A percentile compares a stretch with the other conserved stretches of the same genome.
Conservation (phyloP, 495 filamentous ascomycete genomes). For the Evernia prunastri region DNA sequence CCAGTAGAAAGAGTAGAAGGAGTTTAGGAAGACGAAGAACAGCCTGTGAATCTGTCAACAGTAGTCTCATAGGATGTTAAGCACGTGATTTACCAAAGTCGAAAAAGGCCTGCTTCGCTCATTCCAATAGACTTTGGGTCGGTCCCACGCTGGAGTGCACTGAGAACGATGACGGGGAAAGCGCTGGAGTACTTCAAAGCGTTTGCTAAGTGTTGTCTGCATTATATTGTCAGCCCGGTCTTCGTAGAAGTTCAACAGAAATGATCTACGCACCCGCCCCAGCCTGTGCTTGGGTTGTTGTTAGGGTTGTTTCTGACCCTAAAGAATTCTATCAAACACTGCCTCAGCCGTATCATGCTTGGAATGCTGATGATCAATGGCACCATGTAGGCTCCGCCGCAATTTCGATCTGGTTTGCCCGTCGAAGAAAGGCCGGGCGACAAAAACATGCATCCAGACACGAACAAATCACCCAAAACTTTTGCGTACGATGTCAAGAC, state of each 20-base stretch:
- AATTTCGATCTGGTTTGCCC: conserved; percentile 68
- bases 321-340: conserved; percentile 83
- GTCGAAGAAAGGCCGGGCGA: conserved; percentile 61
- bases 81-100: conserved; percentile 44
- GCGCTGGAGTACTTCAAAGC: conserved; percentile 86
- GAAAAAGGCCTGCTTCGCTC: conserved; percentile 50
- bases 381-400: conserved; percentile 67
- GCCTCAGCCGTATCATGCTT: conserved; percentile 76
- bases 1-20: conserved; percentile 94
- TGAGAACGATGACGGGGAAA: conserved; percentile 82
- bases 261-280: conserved; percentile 42
- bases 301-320: conserved; percentile 53
- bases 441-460: conserved; percentile 87
- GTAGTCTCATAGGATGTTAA: conserved; percentile 2
- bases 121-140: conserved; percentile 48
- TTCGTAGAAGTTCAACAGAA: neutral
- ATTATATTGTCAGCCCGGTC: neutral
- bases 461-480: conserved; percentile 81
- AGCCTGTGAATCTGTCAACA: conserved; percentile 35
- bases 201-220: conserved; percentile 76
- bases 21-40: conserved; percentile 67
- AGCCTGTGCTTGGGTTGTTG: conserved; percentile 36
- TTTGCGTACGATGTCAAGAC: conserved; percentile 91
- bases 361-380: conserved; percentile 77
- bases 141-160: conserved; percentile 64